These are phyloP conservation scores for Polytolypa hystricis DNA, from an alignment of 2,329 filamentous ascomycete species.

Conservation along the genomic window DNA sequence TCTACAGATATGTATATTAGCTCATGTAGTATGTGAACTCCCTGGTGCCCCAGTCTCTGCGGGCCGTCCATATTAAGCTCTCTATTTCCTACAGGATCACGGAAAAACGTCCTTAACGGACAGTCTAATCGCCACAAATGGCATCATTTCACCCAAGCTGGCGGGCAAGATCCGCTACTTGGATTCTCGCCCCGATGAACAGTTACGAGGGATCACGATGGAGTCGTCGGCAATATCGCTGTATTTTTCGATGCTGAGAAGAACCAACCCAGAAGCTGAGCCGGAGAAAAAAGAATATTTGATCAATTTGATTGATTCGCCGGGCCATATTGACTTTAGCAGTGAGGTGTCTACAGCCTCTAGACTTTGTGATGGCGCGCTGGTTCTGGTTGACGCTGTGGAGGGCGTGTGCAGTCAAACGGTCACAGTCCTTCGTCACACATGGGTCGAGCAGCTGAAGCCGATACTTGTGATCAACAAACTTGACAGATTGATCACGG, in stretches of 20 bases:
- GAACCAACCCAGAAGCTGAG: conserved; percentile 54
- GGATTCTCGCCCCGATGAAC: conserved; percentile 91
- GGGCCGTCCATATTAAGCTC: conserved; percentile 5
- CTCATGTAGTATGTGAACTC: conserved; percentile 60
- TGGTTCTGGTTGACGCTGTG: conserved; percentile 90
- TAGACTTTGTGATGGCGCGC: conserved; percentile 82
- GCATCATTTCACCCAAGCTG: conserved; percentile 95
- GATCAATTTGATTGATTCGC: conserved; percentile 95
- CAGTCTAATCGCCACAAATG: conserved; percentile 92
- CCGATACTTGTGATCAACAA: conserved; percentile 96
- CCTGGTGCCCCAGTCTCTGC: conserved; percentile 1
- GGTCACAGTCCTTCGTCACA: conserved; percentile 87
- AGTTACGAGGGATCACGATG: conserved; percentile 97
- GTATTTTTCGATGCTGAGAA: conserved; percentile 82
- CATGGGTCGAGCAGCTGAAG: conserved; percentile 92
- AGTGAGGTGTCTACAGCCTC: conserved; percentile 96
- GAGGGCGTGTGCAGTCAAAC: conserved; percentile 98
- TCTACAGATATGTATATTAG: conserved; percentile 77
- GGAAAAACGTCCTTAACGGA: conserved; percentile 97
- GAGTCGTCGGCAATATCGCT: conserved; percentile 96
- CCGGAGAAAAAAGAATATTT: conserved; percentile 79
- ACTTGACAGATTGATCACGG: conserved; percentile 87
- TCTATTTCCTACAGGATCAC: conserved; percentile 56
- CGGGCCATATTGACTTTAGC: conserved; percentile 97
- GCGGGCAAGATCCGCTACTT: conserved; percentile 97